phyloP scores from a whole-genome alignment of 2,329 filamentous ascomycete species.

The Neonectria coccinea region DNA sequence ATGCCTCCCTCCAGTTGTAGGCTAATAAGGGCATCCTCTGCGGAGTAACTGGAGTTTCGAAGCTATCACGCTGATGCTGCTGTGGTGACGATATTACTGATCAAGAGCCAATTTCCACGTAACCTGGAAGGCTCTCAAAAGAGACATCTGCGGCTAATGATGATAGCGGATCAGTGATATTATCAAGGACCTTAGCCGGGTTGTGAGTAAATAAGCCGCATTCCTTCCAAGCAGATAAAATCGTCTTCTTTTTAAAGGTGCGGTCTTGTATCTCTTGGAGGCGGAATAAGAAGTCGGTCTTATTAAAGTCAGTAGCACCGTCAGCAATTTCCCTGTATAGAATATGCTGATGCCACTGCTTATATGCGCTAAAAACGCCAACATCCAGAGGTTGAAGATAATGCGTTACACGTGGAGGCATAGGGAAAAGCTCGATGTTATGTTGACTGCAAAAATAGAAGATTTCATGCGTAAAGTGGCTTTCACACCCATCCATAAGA shows the following conservation, averaged over 20 bases:
- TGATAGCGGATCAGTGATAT: no score
- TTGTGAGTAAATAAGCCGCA: no score
- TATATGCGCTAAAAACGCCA: not conserved
- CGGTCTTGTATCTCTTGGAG: not conserved
- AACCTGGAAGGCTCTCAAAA: no score
- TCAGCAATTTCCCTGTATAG: not conserved
- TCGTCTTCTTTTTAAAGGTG: not conserved
- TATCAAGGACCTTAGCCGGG: no score
- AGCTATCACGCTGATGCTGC: no score
- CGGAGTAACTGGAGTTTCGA: no score
- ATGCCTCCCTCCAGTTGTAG: no score
- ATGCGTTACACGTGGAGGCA: not conserved
- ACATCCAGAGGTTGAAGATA: not conserved
- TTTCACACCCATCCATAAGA: not conserved
- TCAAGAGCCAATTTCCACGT: no score
- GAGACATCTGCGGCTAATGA: no score
- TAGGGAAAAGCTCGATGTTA: not conserved
- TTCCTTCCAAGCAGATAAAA: no score
- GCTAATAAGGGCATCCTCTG: no score
- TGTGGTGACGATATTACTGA: no score
- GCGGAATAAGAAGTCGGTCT: not conserved
- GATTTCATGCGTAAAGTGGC: not conserved
- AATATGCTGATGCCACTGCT: not conserved
- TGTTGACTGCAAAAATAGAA: not conserved
- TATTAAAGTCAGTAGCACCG: not conserved